phyloP scores from a whole-genome alignment of 208 protist species.

The Wallacemonas sp. region DNA sequence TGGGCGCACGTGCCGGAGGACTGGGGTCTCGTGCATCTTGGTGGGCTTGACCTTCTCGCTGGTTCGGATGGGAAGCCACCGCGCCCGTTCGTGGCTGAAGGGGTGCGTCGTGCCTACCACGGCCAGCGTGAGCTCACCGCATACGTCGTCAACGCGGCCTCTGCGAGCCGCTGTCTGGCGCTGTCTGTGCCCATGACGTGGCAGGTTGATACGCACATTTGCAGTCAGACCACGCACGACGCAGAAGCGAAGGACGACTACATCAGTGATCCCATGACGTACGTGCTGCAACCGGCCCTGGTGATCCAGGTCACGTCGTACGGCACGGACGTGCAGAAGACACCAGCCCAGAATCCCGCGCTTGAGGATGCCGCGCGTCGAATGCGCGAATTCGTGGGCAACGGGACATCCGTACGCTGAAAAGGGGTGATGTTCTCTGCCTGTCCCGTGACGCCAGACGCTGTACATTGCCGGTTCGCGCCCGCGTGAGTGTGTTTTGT shows the following conservation, averaged over 20 bases:
- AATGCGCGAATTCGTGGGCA: constrained; percentile 89
- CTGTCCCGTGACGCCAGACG: background rate
- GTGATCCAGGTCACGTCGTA: constrained; percentile 86
- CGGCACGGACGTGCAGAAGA: constrained; percentile 92
- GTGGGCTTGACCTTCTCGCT: constrained; percentile 84
- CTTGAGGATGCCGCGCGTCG: constrained; percentile 86
- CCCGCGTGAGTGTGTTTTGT: too few relatives aligned
- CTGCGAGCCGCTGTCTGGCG: constrained; percentile 77
- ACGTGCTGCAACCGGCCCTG: constrained; percentile 88
- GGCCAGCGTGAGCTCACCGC: constrained; percentile 91
- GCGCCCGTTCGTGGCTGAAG: constrained; percentile 78
- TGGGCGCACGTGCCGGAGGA: constrained; percentile 73
- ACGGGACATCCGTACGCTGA: constrained; percentile 82
- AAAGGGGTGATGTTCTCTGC: background rate
- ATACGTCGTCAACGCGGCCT: constrained; percentile 75
- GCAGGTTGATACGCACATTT: constrained; percentile 92
- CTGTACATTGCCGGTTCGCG: background rate
- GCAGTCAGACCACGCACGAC: constrained; percentile 55
- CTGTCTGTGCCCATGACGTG: constrained; percentile 87
- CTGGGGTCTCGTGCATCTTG: constrained; percentile 90
- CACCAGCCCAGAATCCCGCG: constrained; percentile 55
- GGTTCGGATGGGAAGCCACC: constrained; percentile 64
- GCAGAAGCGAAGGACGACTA: constrained; percentile 68
- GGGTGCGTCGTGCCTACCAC: constrained; percentile 78
- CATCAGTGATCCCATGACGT: constrained; percentile 85